Evolutionary conservation across 208 protist genomes (phyloP), one percentile per base, ranked within the genome.

Genomic region (Borovskyia barvae): DNA sequence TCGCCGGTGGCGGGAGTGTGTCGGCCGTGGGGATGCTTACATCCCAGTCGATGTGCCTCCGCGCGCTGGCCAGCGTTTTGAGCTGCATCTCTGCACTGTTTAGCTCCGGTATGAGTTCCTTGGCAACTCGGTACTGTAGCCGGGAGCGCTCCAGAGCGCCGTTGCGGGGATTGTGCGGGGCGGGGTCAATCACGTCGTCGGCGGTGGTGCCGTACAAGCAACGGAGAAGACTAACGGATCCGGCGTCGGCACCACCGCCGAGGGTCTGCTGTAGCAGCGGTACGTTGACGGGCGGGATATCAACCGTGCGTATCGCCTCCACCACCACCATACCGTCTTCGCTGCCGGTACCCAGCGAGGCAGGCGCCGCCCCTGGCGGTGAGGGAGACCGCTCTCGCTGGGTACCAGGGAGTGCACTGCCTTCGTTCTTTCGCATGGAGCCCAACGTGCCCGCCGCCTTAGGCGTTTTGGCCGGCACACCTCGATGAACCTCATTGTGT

Each of bases 1-100:
- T 87, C 25, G 48, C 61, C n/a, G 80, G 80, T 30, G 75, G 72
- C 12, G 75, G 75, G 20, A 82, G 57, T 20, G 71, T 74, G 40
- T 60, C 65, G 9, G 75, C 64, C 7, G 75, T 77, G 0, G 80
- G 80, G 43, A 87, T 87, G 43, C 37, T 53, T 49, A 77, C 72
- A 24, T 82, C 66, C 80, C 75, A 87, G 69, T 80, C 80, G 15
- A 87, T 75, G 20, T 48, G 72, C 1, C 75, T 57, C 2, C 80
- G 75, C 7, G 63, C 66, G 24, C 50, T 63, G 17, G 64, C 68
- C 22, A 82, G 62, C 68, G 80, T 77, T 50, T 62, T 64, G 15
- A 69, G 51, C 35, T 71, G 69, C 26, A 32, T 48, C 35, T 82
- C 75, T 1, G 72, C 66, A 28, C 39, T 41, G 11, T 42, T 47